Percentiles rank a stretch among this genome's conserved stretches.
Conservation (phyloP, 2,329 filamentous ascomycete species). For the Cordyceps cateniannulata region DNA sequence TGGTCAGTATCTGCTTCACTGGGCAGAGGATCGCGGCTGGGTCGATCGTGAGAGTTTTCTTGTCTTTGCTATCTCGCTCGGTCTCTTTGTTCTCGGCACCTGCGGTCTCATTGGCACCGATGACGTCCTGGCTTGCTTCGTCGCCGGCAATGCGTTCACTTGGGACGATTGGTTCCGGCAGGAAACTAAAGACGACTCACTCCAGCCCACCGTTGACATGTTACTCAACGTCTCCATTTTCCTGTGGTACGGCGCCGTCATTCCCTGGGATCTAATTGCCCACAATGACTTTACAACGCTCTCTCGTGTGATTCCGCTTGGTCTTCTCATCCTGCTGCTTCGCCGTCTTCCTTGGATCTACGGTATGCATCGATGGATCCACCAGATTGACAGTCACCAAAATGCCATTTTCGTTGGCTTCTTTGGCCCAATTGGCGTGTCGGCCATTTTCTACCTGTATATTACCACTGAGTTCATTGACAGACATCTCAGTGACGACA, state of each 20-base stretch:
- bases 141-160: constrained; percentile 85
- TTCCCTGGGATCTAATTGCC: constrained; percentile 69
- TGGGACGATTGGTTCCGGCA: constrained; percentile 94
- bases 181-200: constrained; percentile 80
- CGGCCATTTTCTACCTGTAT: constrained; percentile 85
- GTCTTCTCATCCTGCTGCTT: constrained; percentile 68
- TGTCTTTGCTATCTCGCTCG: constrained; percentile 77
- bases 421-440: constrained; percentile 88
- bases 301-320: constrained; percentile 65
- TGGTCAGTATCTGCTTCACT: constrained; percentile 75
- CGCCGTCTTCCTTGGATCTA: constrained; percentile 73
- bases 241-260: constrained; percentile 83
- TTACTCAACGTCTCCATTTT: constrained; percentile 84
- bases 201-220: constrained; percentile 96
- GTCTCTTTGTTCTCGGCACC: constrained; percentile 80
- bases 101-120: constrained; percentile 83
- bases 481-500: constrained; percentile 41
- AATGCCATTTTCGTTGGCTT: constrained; percentile 86
- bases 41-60: constrained; percentile 84
- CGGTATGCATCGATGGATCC: constrained; percentile 66
- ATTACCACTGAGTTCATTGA: constrained; percentile 69
- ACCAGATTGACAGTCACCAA: constrained; percentile 65
- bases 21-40: constrained; percentile 72
- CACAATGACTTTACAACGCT: constrained; percentile 63
- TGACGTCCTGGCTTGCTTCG: constrained; percentile 86